Evolutionary conservation across 805 yeast genomes (phyloP).

Genomic region (Ogataea minuta): DNA sequence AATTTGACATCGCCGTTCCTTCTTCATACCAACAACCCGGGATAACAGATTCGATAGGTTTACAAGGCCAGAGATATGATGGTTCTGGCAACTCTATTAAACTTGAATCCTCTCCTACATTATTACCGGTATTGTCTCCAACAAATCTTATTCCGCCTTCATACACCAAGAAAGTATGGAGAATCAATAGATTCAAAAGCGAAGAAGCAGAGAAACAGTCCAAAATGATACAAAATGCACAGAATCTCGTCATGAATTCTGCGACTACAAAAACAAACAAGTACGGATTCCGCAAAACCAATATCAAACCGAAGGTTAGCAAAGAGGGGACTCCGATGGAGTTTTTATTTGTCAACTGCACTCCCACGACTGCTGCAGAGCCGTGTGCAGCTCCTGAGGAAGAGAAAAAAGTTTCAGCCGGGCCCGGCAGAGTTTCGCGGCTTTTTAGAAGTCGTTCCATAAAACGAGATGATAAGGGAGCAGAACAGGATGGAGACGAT

Average conservation of each 20-base stretch:
- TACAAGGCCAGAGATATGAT: too few relatives aligned
- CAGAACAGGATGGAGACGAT: conserved; percentile 1
- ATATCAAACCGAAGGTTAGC: conserved; percentile 31
- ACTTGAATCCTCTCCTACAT: neutral
- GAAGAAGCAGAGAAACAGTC: conserved; percentile 36
- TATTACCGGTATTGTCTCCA: neutral
- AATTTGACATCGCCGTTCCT: neutral
- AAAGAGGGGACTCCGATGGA: conserved; percentile 34
- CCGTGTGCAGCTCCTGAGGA: conserved; percentile 12
- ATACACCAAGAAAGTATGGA: conserved; percentile 30
- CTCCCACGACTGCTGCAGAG: conserved; percentile 18
- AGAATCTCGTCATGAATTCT: conserved; percentile 18
- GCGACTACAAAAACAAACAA: conserved; percentile 23
- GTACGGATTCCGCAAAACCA: conserved; percentile 29
- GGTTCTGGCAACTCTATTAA: neutral
- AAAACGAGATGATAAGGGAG: conserved; percentile 14
- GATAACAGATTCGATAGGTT: neutral
- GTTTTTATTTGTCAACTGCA: conserved; percentile 35
- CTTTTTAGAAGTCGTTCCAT: conserved; percentile 20
- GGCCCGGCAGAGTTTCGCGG: conserved; percentile 21
- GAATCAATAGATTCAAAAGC: conserved; percentile 30
- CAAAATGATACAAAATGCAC: conserved; percentile 28
- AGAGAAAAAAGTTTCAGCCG: conserved; percentile 13
- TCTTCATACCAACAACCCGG: neutral
- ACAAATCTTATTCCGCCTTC: conserved; percentile 4